phyloP scores from a whole-genome alignment of 495 filamentous ascomycete species.

The Jackrogersella multiformis region DNA sequence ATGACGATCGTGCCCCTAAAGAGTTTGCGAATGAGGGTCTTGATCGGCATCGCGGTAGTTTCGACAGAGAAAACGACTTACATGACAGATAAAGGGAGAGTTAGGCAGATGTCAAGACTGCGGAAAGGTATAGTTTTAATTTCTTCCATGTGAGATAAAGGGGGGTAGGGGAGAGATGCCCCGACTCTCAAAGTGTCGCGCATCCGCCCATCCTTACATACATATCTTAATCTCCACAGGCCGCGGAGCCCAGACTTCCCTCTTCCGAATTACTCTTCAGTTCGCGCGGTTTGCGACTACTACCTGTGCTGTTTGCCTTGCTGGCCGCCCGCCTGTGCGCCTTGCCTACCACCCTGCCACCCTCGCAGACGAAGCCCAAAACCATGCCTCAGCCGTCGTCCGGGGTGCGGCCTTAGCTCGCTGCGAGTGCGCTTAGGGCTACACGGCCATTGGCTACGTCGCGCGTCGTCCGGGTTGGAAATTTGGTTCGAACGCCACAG shows the following conservation, averaged over 20 bases:
- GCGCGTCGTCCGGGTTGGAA: background rate
- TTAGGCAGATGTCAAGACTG: background rate
- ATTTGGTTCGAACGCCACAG: conserved; percentile 19
- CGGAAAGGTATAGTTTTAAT: conserved; percentile 5
- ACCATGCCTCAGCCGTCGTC: conserved; percentile 19
- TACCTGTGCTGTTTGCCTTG: conserved; percentile 24
- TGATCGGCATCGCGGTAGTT: conserved; percentile 15
- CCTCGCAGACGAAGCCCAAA: background rate
- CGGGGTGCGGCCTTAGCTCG: conserved; percentile 15
- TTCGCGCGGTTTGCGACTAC: background rate
- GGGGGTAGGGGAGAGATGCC: background rate
- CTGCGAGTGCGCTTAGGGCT: conserved; percentile 22
- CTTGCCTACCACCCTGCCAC: too few species aligned
- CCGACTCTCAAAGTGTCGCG: background rate
- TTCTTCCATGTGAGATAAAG: background rate
- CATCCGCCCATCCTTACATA: background rate
- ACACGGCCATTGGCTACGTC: conserved; percentile 8
- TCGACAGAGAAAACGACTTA: conserved; percentile 4
- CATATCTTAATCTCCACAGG: conserved; percentile 2
- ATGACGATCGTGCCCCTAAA: conserved; percentile 25
- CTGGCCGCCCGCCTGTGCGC: conserved; percentile 16
- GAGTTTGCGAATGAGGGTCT: conserved; percentile 21
- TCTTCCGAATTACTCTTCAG: background rate
- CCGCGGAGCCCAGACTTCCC: background rate
- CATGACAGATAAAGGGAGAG: conserved; percentile 7